Percentiles rank a stretch among this genome's conserved stretches.
Conservation (phyloP, 2,329 filamentous ascomycete species). For the Coleophoma cylindrospora region DNA sequence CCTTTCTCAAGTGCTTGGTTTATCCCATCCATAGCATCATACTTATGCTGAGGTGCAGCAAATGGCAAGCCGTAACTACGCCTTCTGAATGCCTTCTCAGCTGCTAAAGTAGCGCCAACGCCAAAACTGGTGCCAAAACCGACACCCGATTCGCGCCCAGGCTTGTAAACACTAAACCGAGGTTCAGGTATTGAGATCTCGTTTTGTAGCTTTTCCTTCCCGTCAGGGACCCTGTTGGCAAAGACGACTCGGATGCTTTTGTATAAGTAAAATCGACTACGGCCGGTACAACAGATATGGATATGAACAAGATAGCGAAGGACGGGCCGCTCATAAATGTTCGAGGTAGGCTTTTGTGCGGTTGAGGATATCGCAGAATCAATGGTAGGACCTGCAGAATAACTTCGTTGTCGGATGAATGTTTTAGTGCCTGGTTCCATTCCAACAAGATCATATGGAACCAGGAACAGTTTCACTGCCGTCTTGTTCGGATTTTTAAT, state of each 20-base stretch:
- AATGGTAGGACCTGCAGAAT: constrained; percentile 80
- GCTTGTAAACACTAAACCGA: constrained; percentile 79
- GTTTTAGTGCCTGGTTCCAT: constrained; percentile 96
- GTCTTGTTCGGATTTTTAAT: constrained; percentile 99
- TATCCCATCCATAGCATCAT: constrained; percentile 23
- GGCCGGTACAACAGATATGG: constrained; percentile 84
- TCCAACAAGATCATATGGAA: constrained; percentile 86
- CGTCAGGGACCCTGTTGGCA: constrained; percentile 91
- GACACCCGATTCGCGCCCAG: constrained; percentile 18
- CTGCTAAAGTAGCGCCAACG: constrained; percentile 44
- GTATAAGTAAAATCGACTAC: constrained; percentile 83
- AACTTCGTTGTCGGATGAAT: constrained; percentile 90
- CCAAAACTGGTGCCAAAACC: constrained; percentile 20
- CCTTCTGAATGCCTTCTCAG: constrained; percentile 54
- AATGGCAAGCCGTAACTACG: constrained; percentile 46
- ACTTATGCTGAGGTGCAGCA: constrained; percentile 20
- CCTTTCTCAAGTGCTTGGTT: constrained; percentile 15
- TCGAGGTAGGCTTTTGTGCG: constrained; percentile 18
- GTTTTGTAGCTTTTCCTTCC: constrained; percentile 86
- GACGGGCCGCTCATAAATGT: constrained; percentile 59
- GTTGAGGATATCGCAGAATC: constrained; percentile 39
- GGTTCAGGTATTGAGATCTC: constrained; percentile 89
- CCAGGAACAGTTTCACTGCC: constrained; percentile 89
- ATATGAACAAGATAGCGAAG: constrained; percentile 88
- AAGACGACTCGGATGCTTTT: constrained; percentile 93